Evolutionary conservation across 1,284 basidiomycete species (phyloP).

Genomic region (Neolentinus lepideus): DNA sequence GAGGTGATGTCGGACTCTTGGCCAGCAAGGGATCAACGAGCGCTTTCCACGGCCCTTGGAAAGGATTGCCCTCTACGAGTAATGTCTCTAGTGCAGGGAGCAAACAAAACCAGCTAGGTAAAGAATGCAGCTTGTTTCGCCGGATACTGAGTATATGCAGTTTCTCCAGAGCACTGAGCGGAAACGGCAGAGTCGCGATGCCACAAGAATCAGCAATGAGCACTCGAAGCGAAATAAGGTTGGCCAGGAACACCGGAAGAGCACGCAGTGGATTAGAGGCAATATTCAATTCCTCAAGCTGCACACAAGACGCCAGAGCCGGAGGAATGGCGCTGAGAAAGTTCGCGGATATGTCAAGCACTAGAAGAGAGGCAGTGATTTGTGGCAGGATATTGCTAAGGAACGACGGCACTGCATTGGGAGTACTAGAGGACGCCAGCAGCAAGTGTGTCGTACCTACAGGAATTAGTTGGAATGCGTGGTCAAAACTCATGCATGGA

Average conservation of each 20-base stretch:
- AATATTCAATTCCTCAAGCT: conserved; percentile 91
- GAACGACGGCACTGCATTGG: conserved; percentile 70
- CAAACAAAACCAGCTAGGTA: conserved; percentile 91
- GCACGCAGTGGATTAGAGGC: conserved; percentile 84
- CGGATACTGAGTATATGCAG: conserved; percentile 86
- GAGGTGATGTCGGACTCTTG: conserved; percentile 49
- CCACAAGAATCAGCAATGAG: conserved; percentile 87
- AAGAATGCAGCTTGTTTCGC: conserved; percentile 80
- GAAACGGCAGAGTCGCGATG: conserved; percentile 65
- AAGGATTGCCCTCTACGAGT: conserved; percentile 89
- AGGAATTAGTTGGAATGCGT: background rate
- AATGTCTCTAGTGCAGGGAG: conserved; percentile 80
- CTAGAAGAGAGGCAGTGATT: conserved; percentile 72
- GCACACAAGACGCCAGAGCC: conserved; percentile 67
- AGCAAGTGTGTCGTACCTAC: conserved; percentile 87
- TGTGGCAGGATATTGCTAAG: conserved; percentile 62
- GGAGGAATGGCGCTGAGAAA: conserved; percentile 78
- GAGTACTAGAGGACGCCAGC: conserved; percentile 69
- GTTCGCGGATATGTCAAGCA: conserved; percentile 87
- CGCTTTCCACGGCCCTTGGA: conserved; percentile 86
- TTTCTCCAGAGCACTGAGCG: conserved; percentile 60
- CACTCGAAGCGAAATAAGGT: conserved; percentile 74
- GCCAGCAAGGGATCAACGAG: conserved; percentile 78
- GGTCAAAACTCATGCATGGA: background rate
- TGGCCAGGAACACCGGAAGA: conserved; percentile 76